Evolutionary conservation across 441 rosid species (phyloP), one percentile per base, ranked within the genome.

Genomic region (Viola pubescens): DNA sequence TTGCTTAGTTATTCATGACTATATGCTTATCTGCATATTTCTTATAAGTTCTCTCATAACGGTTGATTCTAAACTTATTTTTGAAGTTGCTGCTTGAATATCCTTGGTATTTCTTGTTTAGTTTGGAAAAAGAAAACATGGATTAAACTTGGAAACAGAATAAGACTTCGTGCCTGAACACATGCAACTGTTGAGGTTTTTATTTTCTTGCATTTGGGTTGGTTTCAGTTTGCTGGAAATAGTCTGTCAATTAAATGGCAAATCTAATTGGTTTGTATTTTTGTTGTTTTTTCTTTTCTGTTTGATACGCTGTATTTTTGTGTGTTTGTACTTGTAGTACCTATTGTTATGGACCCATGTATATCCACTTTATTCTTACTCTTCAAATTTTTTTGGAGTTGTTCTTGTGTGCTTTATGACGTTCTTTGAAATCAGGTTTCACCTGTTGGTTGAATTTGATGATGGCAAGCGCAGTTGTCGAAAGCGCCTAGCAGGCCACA

Each of bases 381-480:
- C 10, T 51, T 61, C 2, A 52, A 7, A 0, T 40, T 1, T 37
- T n/a, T 62, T 53, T 13, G n/a, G 11, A 11, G 26, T 41, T 42
- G 19, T 46, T 5, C 6, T 60, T 5, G 14, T 26, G 9, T 57
- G 54, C 62, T 52, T 37, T 54, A 37, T 57, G 42, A 44, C 58
- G 4, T 34, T 45, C 38, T 47, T 57, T 55, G 65, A 34, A 19
- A 54, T 48, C 79, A 91, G 98, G 87, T 91, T 91, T 69, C 98
- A 91, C 79, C 74, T 81, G 75, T 83, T 91, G 59, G 74, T 76
- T 56, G 98, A 91, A 70, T 91, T 91, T 43, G 98, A 91, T 70
- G 88, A 89, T 57, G 82, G 82, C 19, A 91, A 89, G 75, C 88
- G 95, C 56, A 88, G 96, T 66, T 91, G 98, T 71, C 90, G 96